phyloP scores from a whole-genome alignment of 2,329 filamentous ascomycete species.

The Eurotiales sp. region DNA sequence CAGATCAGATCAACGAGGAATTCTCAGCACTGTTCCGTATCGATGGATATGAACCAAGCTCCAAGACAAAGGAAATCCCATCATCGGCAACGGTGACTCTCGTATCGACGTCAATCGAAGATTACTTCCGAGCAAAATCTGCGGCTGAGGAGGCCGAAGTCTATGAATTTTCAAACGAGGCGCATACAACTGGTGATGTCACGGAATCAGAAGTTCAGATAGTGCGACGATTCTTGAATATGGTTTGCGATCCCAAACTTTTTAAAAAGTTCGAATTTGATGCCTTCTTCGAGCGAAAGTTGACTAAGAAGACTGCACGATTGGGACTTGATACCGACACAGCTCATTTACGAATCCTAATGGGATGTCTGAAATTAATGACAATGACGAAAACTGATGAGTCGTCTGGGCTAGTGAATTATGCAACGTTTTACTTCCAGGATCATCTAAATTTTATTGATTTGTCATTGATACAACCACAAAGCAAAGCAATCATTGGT shows the following conservation, averaged over 20 bases:
- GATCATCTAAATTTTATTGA: not conserved
- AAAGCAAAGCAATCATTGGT: not conserved
- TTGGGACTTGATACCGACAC: not conserved
- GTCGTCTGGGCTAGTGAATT: not conserved
- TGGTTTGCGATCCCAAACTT: not conserved
- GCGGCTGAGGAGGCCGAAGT: not conserved
- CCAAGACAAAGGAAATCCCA: not conserved
- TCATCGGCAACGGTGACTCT: not conserved
- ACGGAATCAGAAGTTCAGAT: not conserved
- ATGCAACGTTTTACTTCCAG: not conserved
- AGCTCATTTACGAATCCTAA: not conserved
- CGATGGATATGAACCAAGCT: not conserved
- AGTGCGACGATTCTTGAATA: not conserved
- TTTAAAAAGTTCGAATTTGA: not conserved
- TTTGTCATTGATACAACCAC: not conserved
- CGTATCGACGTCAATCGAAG: not conserved
- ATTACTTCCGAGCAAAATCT: not conserved
- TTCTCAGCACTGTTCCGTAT: not conserved
- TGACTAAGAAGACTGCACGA: not conserved
- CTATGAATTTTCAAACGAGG: not conserved
- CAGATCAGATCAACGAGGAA: not conserved
- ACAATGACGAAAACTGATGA: not conserved
- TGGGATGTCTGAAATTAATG: not conserved
- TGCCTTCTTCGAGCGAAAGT: not conserved
- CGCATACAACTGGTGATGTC: not conserved